Conservation (phyloP, 2,329 filamentous ascomycete species). For the Fusarium dimerum region DNA sequence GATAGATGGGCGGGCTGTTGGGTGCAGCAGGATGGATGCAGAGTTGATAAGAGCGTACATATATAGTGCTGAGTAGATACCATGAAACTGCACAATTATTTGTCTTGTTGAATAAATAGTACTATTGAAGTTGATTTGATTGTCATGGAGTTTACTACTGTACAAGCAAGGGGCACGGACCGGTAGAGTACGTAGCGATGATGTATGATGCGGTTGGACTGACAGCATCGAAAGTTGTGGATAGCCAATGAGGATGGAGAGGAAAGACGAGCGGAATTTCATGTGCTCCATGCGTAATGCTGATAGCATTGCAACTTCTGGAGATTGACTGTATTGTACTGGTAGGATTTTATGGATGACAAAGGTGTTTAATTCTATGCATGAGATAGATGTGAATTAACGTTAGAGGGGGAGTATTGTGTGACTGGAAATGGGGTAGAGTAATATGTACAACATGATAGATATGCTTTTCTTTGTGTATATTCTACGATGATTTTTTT, state of each 20-base stretch:
- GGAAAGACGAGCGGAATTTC: neutral
- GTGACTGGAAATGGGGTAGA: no score
- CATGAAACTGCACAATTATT: neutral
- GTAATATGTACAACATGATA: conserved; percentile 9
- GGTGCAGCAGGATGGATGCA: neutral
- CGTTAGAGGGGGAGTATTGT: no score
- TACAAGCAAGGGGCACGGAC: neutral
- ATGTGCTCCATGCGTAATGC: conserved; percentile 1
- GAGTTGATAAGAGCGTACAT: neutral
- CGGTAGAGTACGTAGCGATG: conserved; percentile 6
- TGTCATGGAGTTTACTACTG: no score
- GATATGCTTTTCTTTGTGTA: conserved; percentile 9
- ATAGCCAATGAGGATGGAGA: conserved; percentile 5
- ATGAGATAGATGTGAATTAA: no score
- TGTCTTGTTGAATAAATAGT: neutral
- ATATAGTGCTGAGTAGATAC: neutral
- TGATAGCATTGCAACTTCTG: neutral
- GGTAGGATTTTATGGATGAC: no score
- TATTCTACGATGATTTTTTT: neutral
- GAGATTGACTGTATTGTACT: no score
- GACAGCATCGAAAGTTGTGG: conserved; percentile 1
- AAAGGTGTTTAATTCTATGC: no score
- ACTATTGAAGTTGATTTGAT: no score
- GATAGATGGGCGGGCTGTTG: neutral
- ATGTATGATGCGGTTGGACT: conserved; percentile 9